Evolutionary conservation across 352 stramenopile genomes (phyloP), one percentile per base, ranked within the genome.

Genomic region (Pythium vanterpoolii): DNA sequence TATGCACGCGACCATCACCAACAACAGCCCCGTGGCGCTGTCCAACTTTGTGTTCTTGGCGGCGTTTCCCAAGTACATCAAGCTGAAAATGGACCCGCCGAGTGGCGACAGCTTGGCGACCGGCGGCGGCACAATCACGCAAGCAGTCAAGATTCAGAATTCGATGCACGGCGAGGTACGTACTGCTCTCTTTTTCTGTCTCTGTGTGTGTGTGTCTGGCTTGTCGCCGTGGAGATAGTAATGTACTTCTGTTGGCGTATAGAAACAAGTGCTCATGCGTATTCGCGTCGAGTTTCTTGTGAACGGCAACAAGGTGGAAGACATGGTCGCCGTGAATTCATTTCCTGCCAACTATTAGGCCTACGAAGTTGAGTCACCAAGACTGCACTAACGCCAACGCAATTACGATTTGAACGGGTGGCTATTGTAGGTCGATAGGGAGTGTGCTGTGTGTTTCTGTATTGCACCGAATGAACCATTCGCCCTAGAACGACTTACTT

Each of bases 31-130:
- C 39, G 74, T 78, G 48, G 73, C 90, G 19, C 72, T 99, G 26
- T 84, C 96, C 43, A 93, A 95, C 31, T 93, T 99, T 60, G 85
- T 96, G 56, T 92, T 99, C 38, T 66, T 96, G 47, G 86, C 92
- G 33, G 96, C 96, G 28, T 98, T 99, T 66, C 97, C 97, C 23
- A 99, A 95, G 79, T 99, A 98, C 66, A 93, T 99, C 56, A 97
- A 96, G 51, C 90, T 99, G 72, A 96, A 98, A 79, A 98, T 99
- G 95, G 93, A 98, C 62, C 95, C 96, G n/a, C 88, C 96, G 5
- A 97, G 85, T 18, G 96, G 87, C 24, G 93, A 96, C 28, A 91
- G 87, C 19, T 71, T 99, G 47, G 62, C 92, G 2, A 89, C 93
- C 33, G 87, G 74, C 27, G 72, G 71, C 39, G 93, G 81, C 8